Percentiles rank a stretch among this genome's conserved stretches.
These are phyloP conservation scores for Coix lacrymajobi DNA, from an alignment of 176 grass and related monocot genomes.

Conservation along the genomic window DNA sequence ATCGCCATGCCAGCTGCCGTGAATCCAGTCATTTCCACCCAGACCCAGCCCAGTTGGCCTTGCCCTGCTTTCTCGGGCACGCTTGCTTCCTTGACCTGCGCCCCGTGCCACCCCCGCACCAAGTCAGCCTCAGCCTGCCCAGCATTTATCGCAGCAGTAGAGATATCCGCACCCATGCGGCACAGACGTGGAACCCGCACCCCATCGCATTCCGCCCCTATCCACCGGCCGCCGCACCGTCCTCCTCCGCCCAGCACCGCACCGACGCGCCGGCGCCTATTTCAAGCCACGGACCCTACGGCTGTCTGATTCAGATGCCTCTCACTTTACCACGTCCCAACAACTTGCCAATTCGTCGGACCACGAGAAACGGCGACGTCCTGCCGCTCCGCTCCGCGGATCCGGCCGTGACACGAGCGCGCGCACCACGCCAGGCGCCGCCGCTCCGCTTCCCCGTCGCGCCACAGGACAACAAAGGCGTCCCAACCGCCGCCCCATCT, in stretches of 20 bases:
- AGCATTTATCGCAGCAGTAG: neutral
- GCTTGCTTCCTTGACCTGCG: neutral
- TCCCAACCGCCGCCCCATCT: constrained; percentile 14
- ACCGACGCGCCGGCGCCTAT: neutral
- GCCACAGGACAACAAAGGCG: constrained; percentile 27
- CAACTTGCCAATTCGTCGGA: neutral
- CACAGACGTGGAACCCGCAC: constrained; percentile 22
- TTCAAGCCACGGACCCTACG: neutral
- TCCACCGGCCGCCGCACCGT: too few species aligned
- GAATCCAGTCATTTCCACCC: neutral
- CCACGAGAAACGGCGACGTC: neutral
- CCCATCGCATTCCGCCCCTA: neutral
- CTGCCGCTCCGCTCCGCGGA: neutral
- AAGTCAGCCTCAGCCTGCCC: neutral
- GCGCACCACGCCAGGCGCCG: neutral
- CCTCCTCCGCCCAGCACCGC: neutral
- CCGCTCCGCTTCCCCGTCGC: neutral
- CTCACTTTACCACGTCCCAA: neutral
- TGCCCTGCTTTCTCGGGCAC: constrained; percentile 3
- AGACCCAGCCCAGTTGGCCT: neutral
- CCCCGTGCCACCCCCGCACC: neutral
- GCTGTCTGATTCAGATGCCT: too few species aligned
- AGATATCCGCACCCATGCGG: constrained; percentile 2
- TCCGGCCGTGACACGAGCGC: neutral
- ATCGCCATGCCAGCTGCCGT: neutral